Evolutionary conservation across 176 grass and related monocot species (phyloP), one percentile per base, ranked within the genome.

Genomic region (Saccharum spontaneum): DNA sequence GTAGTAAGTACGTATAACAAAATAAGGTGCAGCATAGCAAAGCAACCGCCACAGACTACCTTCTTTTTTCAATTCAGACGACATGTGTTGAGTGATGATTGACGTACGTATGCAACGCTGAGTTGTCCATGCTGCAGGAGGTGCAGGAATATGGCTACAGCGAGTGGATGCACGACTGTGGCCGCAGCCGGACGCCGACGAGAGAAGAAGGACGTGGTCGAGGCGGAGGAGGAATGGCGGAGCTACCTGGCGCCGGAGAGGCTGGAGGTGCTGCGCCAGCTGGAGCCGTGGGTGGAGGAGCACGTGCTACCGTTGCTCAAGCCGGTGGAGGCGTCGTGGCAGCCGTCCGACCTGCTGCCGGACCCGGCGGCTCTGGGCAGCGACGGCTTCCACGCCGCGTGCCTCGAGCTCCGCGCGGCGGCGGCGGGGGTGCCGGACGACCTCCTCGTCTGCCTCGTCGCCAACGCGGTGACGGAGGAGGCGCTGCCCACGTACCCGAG

Each of bases 381-480:
- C 68, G 91, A 93, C 2, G 86, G 90, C 62, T 96, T 93, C 78
- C 83, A 78, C 62, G 67, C 81, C 48, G 84, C 92, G 33, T 85
- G 83, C 40, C 33, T 79, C 15, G 86, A 87, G 8, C 75, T 95
- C 67, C 88, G 94, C 24, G 68, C 70, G 36, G 75, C 77, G 1
- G 79, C 90, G 5, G 83, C 73, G 0, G 49, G 20, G 34, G 82
- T 96, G 41, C 83, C 90, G 0, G 86, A 93, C 78, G 86, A 82
- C 46, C 84, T 76, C 10, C 88, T 96, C 22, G 91, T 93, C 73
- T 96, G 83, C 36, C 80, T 96, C 4, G 91, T 96, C 1, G 94
- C 83, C 1, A 87, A 96, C 84, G 87, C 86, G 91, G 79, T 91
- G 1, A 96, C 94, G 69, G 94, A 96, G 88, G 94, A 96, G 94